A percentile compares a stretch with the other conserved stretches of the same genome.
phyloP scores from a whole-genome alignment of 2,329 filamentous ascomycete genomes.

The Sclerotinia sclerotiorum region DNA sequence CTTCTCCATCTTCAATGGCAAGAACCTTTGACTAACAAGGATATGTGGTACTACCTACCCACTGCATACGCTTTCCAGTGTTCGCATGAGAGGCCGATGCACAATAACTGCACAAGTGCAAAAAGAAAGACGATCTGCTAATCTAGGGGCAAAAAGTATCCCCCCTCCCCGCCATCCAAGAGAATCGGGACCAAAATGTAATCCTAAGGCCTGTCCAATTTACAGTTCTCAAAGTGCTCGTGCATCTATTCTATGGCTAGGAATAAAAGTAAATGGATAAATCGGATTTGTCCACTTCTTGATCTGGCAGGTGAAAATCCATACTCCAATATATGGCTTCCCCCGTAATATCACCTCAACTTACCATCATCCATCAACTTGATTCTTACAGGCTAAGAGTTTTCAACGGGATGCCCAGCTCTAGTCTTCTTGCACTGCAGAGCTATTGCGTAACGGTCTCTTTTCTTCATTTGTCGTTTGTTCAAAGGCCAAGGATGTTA shows the following conservation, averaged over 20 bases:
- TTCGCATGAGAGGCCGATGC: not conserved
- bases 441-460: not conserved
- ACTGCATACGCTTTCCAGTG: not conserved
- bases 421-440: not conserved
- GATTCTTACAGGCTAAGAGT: not conserved
- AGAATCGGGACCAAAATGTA: not conserved
- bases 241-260: conserved; percentile 31
- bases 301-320: conserved; percentile 10
- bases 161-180: not conserved
- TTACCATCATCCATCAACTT: not conserved
- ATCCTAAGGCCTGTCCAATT: not conserved
- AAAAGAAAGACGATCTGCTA: not conserved
- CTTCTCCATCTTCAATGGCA: not conserved
- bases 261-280: conserved; percentile 28
- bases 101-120: not conserved
- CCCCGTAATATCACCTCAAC: not conserved
- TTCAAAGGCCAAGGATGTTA: not conserved
- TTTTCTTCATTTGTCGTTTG: not conserved
- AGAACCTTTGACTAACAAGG: not conserved
- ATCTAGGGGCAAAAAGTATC: not conserved
- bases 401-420: not conserved
- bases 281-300: conserved; percentile 16
- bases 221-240: conserved; percentile 21
- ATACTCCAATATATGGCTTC: not conserved
- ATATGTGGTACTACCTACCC: not conserved